These are phyloP conservation scores for Mycena capillaripes DNA, from an alignment of 768 basidiomycete species.

Conservation along the genomic window DNA sequence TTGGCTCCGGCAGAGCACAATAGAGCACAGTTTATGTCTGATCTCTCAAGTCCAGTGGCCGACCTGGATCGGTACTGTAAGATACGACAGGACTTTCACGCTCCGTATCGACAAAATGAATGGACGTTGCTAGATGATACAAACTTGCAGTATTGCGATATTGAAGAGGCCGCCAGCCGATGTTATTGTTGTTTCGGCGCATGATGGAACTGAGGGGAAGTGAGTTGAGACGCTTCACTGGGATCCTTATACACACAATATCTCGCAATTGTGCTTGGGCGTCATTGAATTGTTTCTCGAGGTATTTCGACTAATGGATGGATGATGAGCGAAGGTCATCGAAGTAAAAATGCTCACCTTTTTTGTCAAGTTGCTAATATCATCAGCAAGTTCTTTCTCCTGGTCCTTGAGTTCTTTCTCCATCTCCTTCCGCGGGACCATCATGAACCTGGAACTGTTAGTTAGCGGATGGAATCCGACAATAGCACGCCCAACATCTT, in stretches of 20 bases:
- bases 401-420: slow-evolving; percentile 79
- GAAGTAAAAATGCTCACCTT: slow-evolving; percentile 67
- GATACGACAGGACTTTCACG: too few species aligned
- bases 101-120: not conserved
- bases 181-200: slow-evolving; percentile 56
- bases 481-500: slow-evolving; percentile 81
- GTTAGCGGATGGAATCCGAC: slow-evolving; percentile 17
- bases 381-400: slow-evolving; percentile 89
- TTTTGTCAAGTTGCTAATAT: slow-evolving; percentile 85
- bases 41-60: too few species aligned
- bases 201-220: slow-evolving; percentile 66
- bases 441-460: slow-evolving; percentile 82
- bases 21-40: too few species aligned
- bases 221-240: not conserved
- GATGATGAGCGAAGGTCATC: not conserved
- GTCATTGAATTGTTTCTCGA: slow-evolving; percentile 95
- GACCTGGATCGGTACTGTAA: too few species aligned
- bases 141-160: slow-evolving; percentile 7
- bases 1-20: too few species aligned
- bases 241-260: slow-evolving; percentile 68
- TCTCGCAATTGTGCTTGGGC: slow-evolving; percentile 90
- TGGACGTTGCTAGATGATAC: slow-evolving; percentile 30
- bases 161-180: not conserved
- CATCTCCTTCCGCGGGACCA: slow-evolving; percentile 85
- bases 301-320: slow-evolving; percentile 78